Conservation (phyloP, 1,284 basidiomycete species). For the Naganishia albida region DNA sequence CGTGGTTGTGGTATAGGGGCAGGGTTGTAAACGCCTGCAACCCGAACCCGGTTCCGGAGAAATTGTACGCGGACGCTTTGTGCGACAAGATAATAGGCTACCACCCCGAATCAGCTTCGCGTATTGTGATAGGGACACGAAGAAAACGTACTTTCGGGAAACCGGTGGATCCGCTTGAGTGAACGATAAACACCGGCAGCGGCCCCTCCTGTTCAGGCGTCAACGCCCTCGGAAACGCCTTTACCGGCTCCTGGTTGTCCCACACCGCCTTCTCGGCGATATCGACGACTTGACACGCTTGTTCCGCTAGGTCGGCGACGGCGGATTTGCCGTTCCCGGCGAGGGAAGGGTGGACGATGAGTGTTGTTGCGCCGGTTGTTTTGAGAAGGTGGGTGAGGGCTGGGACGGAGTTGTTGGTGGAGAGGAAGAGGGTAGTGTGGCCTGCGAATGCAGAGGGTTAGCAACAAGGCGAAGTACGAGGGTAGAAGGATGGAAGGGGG, state of each 20-base stretch:
- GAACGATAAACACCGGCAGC: slow-evolving; percentile 61
- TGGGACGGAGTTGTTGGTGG: slow-evolving; percentile 62
- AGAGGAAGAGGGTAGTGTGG: slow-evolving; percentile 58
- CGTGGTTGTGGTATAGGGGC: slow-evolving; percentile 33
- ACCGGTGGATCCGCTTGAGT: slow-evolving; percentile 64
- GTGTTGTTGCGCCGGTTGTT: slow-evolving; percentile 56
- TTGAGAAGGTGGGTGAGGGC: slow-evolving; percentile 62
- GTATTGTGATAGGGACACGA: slow-evolving; percentile 35
- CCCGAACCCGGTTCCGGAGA: slow-evolving; percentile 25
- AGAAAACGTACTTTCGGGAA: slow-evolving; percentile 46
- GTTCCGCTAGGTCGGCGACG: slow-evolving; percentile 40
- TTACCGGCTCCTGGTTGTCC: slow-evolving; percentile 47
- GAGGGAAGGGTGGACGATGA: slow-evolving; percentile 59
- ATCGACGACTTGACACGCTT: slow-evolving; percentile 15
- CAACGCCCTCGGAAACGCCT: slow-evolving; percentile 52
- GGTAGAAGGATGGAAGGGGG: slow-evolving; percentile 28
- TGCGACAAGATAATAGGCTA: slow-evolving; percentile 59
- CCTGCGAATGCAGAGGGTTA: slow-evolving; percentile 56
- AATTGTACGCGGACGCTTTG: slow-evolving; percentile 41
- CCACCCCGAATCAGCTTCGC: slow-evolving; percentile 45
- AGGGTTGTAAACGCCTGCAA: slow-evolving; percentile 25
- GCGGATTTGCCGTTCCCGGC: slow-evolving; percentile 51
- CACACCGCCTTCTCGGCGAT: slow-evolving; percentile 14
- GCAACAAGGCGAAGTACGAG: slow-evolving; percentile 54
- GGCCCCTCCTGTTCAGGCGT: slow-evolving; percentile 57